Conservation (phyloP, 2,329 filamentous ascomycete genomes). For the Periconia sp. region DNA sequence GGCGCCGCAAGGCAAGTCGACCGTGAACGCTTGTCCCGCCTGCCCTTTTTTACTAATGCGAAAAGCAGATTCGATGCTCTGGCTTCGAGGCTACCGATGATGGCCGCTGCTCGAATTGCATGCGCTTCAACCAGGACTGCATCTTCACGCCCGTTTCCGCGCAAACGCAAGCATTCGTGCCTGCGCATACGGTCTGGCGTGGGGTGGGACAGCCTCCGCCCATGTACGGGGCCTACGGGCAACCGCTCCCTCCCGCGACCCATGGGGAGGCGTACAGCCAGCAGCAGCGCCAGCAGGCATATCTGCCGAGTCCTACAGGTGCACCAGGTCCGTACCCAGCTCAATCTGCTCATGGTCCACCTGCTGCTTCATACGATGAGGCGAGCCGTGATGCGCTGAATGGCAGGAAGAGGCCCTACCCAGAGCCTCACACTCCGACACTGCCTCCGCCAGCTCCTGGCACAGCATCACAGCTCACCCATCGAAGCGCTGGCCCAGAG, state of each 20-base stretch:
- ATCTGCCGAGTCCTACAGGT: conserved; percentile 52
- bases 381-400: conserved; percentile 45
- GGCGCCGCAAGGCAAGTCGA: conserved; percentile 61
- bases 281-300: conserved; percentile 46
- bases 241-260: conserved; percentile 51
- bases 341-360: conserved; percentile 39
- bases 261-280: conserved; percentile 45
- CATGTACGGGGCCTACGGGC: conserved; percentile 60
- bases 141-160: conserved; percentile 78
- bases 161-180: conserved; percentile 76
- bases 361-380: conserved; percentile 46
- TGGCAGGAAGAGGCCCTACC: conserved; percentile 54
- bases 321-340: conserved; percentile 50
- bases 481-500: conserved; percentile 40
- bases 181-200: conserved; percentile 69
- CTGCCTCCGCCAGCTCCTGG: conserved; percentile 56
- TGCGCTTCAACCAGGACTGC: conserved; percentile 76
- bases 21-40: background rate
- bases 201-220: conserved; percentile 52
- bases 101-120: conserved; percentile 75
- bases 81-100: conserved; percentile 75
- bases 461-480: conserved; percentile 48
- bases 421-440: conserved; percentile 59
- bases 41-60: conserved; percentile 26
- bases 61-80: conserved; percentile 73